Base-by-base conservation (phyloP, 1,284 basidiomycete genomes). In the Moesziomyces parantarcticus region DNA sequence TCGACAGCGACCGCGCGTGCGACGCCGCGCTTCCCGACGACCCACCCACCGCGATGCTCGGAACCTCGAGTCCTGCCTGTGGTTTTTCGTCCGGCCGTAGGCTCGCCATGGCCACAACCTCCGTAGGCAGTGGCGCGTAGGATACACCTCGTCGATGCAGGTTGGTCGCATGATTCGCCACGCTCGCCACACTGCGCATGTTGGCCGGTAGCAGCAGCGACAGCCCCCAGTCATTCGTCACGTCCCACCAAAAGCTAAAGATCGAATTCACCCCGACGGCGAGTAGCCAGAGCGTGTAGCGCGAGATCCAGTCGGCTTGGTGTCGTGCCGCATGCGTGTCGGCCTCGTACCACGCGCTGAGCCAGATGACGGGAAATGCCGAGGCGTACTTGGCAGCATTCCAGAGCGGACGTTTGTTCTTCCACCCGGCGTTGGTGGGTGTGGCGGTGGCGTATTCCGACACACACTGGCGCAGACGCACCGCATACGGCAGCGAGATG, bases 231-330 rank as follows among this genome's bases (percentile, higher is more conserved):
- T 99, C 97, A 82, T 97, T 93, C 46, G 92, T 94, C 34, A 99
- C 89, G 84, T 99, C 97, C 97, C 97, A 99, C 92, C 94, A 99
- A 84, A 97, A 98, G 7, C 94, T 96, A 85, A 93, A 99, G 45
- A 93, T 84, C 1, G 94, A 96, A 84, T 99, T 99, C 76, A 97
- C 84, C 16, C 89, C 87, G 25, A 94, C 94, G 13, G 91, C 89
- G 23, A 95, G 84, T 16, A 97, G 84, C 97, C 71, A 74, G n/a
- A 64, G 47, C 43, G 36, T 55, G 34, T 68, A 69, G 16, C 58
- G 36, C 16, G 58, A 55, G 7, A 61, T 36, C 55, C 54, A 55
- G 18, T 62, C 54, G 3, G 48, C 58, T 61, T 47, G 26, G 53
- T 51, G 32, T 46, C 50, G 52, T 9, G 29, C 40, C 39, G 52